Evolutionary conservation across 805 yeast species (phyloP).

Genomic region (Zygosaccharomyces siamensis): DNA sequence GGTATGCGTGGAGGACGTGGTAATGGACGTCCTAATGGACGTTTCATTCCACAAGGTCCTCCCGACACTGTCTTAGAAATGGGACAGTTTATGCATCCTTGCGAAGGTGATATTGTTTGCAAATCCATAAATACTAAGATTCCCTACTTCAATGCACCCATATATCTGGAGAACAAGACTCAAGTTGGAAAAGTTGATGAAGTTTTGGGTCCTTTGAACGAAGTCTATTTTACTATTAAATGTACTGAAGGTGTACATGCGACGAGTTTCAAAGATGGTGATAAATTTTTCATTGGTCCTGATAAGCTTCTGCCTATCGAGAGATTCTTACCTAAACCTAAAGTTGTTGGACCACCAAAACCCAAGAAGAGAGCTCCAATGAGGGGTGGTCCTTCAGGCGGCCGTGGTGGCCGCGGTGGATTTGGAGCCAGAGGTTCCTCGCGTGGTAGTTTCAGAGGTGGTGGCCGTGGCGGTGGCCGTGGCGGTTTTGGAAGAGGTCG

Average conservation of each 20-base stretch:
- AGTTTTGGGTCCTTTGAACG: slow-evolving; percentile 94
- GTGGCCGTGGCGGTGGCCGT: slow-evolving; percentile 43
- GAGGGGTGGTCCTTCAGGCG: slow-evolving; percentile 47
- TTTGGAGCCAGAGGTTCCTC: slow-evolving; percentile 45
- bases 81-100: slow-evolving; percentile 87
- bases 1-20: slow-evolving; percentile 41
- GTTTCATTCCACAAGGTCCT: slow-evolving; percentile 83
- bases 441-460: slow-evolving; percentile 43
- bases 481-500: slow-evolving; percentile 41
- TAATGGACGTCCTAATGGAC: slow-evolving; percentile 56
- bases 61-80: slow-evolving; percentile 92
- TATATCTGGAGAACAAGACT: slow-evolving; percentile 91
- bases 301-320: slow-evolving; percentile 94
- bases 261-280: slow-evolving; percentile 87
- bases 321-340: slow-evolving; percentile 95
- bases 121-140: slow-evolving; percentile 89
- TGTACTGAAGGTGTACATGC: slow-evolving; percentile 97
- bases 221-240: slow-evolving; percentile 95
- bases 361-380: slow-evolving; percentile 61
- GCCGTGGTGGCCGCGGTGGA: slow-evolving; percentile 44
- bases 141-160: slow-evolving; percentile 98
- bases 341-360: slow-evolving; percentile 76
- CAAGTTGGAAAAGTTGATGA: slow-evolving; percentile 97
- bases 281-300: slow-evolving; percentile 90
- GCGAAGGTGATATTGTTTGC: slow-evolving; percentile 97